phyloP scores from a whole-genome alignment of 2,329 filamentous ascomycete species.

The Lizonia empirigonia region DNA sequence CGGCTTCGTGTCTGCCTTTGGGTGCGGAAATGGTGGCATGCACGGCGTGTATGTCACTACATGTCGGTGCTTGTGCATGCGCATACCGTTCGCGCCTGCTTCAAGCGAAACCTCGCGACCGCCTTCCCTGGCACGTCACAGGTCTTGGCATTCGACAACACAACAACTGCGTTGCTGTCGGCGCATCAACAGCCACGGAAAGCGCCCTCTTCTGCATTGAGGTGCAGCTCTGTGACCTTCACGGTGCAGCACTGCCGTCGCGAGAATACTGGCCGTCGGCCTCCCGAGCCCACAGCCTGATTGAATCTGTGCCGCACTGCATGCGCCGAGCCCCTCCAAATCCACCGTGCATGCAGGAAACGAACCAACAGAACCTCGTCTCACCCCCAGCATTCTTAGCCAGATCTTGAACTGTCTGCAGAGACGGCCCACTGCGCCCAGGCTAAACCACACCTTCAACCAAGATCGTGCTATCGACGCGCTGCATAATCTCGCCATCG shows the following conservation, averaged over 20 bases:
- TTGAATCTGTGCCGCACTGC: slow-evolving; percentile 8
- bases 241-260: neutral
- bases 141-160: slow-evolving; percentile 22
- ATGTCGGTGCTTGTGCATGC: slow-evolving; percentile 13
- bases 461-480: slow-evolving; percentile 13
- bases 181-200: neutral
- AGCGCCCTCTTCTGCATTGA: neutral
- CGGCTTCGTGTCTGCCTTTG: slow-evolving; percentile 12
- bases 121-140: slow-evolving; percentile 12
- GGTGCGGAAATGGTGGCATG: slow-evolving; percentile 1
- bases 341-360: slow-evolving; percentile 11
- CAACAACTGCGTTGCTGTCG: neutral
- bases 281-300: neutral
- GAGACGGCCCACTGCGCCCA: slow-evolving; percentile 1
- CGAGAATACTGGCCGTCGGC: neutral
- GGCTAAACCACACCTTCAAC: neutral
- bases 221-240: neutral
- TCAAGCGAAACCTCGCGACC: slow-evolving; percentile 23
- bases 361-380: slow-evolving; percentile 3
- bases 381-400: slow-evolving; percentile 2
- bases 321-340: slow-evolving; percentile 7
- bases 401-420: neutral
- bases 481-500: slow-evolving; percentile 16
- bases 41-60: slow-evolving; percentile 8
- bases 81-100: slow-evolving; percentile 13